phyloP scores from a whole-genome alignment of 257 asterid species.

The Apocynum venetum region DNA sequence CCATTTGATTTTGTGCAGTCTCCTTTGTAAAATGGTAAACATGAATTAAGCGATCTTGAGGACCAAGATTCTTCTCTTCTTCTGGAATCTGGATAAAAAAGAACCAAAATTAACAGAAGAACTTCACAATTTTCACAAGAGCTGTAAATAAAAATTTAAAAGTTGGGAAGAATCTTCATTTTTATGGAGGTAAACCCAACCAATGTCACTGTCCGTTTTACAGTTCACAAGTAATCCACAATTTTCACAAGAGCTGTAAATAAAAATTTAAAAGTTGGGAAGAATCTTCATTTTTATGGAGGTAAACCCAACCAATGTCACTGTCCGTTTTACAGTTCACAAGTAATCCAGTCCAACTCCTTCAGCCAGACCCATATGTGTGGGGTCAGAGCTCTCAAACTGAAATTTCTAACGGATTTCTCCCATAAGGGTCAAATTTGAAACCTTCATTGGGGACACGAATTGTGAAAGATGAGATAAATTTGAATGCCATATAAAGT shows the following conservation, averaged over 20 bases:
- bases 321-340: neutral
- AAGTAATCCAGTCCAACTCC: neutral
- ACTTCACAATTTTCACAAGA: neutral
- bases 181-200: neutral
- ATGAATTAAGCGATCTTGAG: slow-evolving; percentile 23
- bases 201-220: neutral
- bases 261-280: neutral
- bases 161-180: neutral
- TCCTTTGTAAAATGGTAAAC: slow-evolving; percentile 23
- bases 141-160: neutral
- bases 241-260: neutral
- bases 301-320: neutral
- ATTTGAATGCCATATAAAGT: neutral
- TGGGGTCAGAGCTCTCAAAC: neutral
- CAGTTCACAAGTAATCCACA: neutral
- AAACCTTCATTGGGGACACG: neutral
- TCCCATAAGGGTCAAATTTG: neutral
- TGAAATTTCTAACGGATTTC: neutral
- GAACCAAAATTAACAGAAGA: neutral
- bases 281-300: neutral
- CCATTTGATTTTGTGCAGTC: slow-evolving; percentile 20
- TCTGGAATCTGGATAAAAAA: slow-evolving; percentile 18
- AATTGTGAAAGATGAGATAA: neutral
- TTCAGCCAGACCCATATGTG: neutral
- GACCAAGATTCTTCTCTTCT: slow-evolving; percentile 25